phyloP scores from a whole-genome alignment of 2,329 filamentous ascomycete genomes.

The Fusarium agapanthi region DNA sequence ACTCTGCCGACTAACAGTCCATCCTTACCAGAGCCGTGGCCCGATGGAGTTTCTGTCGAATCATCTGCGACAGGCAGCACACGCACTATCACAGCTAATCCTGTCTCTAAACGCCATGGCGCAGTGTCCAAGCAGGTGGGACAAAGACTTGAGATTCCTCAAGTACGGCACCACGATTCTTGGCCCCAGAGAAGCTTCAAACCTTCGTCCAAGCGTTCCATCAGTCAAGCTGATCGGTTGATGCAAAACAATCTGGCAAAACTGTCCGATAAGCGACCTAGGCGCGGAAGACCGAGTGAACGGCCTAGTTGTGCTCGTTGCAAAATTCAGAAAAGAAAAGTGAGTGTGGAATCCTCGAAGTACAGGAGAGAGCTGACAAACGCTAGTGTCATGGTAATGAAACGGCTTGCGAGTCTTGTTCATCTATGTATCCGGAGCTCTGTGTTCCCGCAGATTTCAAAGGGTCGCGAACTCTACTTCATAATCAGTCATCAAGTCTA shows the following conservation, averaged over 20 bases:
- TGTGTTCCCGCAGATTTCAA: not conserved
- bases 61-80: not conserved
- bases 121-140: too few relatives aligned
- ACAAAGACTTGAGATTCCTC: not conserved
- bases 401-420: not conserved
- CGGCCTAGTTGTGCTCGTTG: not conserved
- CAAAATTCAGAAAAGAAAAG: not conserved
- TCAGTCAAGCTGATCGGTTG: accelerated
- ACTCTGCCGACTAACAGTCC: not conserved
- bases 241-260: accelerated
- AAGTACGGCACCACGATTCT: not conserved
- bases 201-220: accelerated
- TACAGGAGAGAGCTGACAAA: accelerated
- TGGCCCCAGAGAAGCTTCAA: not conserved
- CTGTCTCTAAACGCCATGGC: not conserved
- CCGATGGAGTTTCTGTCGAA: not conserved
- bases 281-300: not conserved
- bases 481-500: not conserved
- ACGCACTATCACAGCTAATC: not conserved
- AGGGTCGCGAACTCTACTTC: not conserved
- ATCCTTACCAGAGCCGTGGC: not conserved
- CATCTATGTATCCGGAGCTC: not conserved
- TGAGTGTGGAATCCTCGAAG: accelerated
- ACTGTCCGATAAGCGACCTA: not conserved
- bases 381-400: not conserved